Base-by-base conservation (phyloP, 2,329 filamentous ascomycete genomes). In the Neonectria punicea region DNA sequence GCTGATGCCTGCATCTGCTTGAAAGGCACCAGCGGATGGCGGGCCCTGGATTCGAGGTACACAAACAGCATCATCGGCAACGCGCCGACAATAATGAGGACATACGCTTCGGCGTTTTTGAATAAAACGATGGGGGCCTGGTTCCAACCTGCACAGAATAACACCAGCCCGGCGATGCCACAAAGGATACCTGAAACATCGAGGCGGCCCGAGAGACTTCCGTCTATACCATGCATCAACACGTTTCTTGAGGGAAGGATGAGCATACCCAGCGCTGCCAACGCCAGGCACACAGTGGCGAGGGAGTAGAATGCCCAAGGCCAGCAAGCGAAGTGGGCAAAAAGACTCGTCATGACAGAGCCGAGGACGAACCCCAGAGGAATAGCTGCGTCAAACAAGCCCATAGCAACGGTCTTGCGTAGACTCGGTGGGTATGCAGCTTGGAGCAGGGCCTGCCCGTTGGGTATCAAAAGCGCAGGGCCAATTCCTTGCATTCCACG, bases 141-240 rank as follows among this genome's bases (percentile, higher is more conserved):
- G 34, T 74, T 75, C 71, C 71, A 74, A 7, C 73, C 73, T n/a
- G 59, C 58, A 25, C 61, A 58, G 55, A 75, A 75, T 20, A 75
- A 50, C 10, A 70, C 53, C 58, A 74, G 57, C 2, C 62, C 66
- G 30, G 67, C 54, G 13, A 62, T 43, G 8, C 69, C 67, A 43
- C 66, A 65, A 4, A 66, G 18, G 7, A 65, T 34, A 3, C 67
- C 73, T 5, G 67, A 46, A 9, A 64, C 41, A 47, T 75, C 73
- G 14, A 75, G 63, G 2, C 71, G 71, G 53, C 64, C 66, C 73
- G 69, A 75, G 5, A 75, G 61, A 14, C 53, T 71, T 3, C 67
- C 73, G 57, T 75, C 72, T 22, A 74, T 66, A 36, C 71, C 66
- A 43, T 71, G 63, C 14, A 74, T 68, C 53, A 70, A 14, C 4